These are phyloP conservation scores for Phytophthora melonis DNA, from an alignment of 352 stramenopile species.

Conservation along the genomic window DNA sequence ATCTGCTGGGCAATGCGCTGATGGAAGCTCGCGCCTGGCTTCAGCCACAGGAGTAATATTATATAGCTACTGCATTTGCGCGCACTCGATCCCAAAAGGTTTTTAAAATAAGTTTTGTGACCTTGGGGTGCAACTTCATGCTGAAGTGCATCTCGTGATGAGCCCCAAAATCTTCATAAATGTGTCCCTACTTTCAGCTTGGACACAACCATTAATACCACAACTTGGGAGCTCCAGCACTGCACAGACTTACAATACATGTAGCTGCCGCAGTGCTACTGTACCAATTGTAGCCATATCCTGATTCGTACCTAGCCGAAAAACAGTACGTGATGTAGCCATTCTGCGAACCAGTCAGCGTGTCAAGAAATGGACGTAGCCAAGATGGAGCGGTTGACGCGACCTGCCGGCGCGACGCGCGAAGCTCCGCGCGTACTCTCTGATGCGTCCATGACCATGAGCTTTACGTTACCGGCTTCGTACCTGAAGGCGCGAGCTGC, in stretches of 20 bases:
- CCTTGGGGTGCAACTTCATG: no score
- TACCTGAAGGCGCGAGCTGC: conserved; percentile 26
- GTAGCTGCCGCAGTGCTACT: no score
- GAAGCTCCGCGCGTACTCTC: conserved; percentile 40
- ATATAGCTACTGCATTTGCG: background rate
- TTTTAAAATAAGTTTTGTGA: background rate
- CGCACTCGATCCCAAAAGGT: background rate
- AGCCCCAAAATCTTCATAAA: no score
- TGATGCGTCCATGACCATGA: conserved; percentile 58
- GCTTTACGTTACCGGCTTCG: conserved; percentile 49
- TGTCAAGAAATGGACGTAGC: conserved; percentile 27
- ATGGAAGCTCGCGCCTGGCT: conserved; percentile 61
- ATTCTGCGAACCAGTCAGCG: conserved; percentile 13
- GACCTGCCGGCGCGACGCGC: conserved; percentile 23
- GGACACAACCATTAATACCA: no score
- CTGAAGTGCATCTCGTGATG: no score
- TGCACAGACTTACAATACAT: no score
- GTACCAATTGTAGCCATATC: background rate
- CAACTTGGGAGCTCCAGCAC: no score
- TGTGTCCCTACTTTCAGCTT: no score
- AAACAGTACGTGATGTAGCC: background rate
- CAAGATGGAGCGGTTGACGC: conserved; percentile 60
- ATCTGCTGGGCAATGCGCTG: conserved; percentile 67
- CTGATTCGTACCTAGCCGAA: background rate
- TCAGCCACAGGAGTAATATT: conserved; percentile 27